Conservation (phyloP, 805 yeast genomes). For the Nakazawaea sp. region DNA sequence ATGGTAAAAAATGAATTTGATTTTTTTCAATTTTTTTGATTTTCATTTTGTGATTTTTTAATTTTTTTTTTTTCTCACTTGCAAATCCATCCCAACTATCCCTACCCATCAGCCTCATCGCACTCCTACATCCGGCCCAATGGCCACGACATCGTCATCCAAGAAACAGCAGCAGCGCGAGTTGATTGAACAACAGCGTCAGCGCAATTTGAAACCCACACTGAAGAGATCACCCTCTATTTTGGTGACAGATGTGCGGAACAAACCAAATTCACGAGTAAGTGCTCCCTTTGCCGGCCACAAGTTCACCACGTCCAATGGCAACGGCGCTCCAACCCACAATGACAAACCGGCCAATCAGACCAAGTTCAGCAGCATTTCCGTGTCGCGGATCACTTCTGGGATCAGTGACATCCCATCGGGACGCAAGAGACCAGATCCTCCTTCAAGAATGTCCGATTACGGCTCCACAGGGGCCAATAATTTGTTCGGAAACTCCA, state of each 20-base stretch:
- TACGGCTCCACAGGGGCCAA: conserved; percentile 9
- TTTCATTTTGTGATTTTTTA: too few species aligned
- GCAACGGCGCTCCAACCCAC: conserved; percentile 9
- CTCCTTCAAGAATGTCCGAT: conserved; percentile 13
- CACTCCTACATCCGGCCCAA: too few species aligned
- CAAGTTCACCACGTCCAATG: conserved; percentile 23
- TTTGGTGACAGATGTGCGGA: conserved; percentile 83
- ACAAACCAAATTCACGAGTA: conserved; percentile 37
- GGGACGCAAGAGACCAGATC: conserved; percentile 36
- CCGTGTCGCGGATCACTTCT: conserved; percentile 72
- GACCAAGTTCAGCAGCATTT: conserved; percentile 61
- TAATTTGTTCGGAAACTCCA: neutral
- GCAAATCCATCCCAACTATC: too few species aligned
- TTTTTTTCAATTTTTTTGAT: too few species aligned
- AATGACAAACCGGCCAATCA: conserved; percentile 14
- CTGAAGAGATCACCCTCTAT: conserved; percentile 91
- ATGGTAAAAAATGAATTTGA: too few species aligned
- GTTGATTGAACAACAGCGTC: conserved; percentile 7
- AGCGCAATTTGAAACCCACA: conserved; percentile 36
- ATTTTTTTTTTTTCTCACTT: too few species aligned
- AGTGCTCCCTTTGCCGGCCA: conserved; percentile 79
- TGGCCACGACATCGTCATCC: too few species aligned
- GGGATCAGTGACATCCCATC: conserved; percentile 86
- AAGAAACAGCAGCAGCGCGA: conserved; percentile 8
- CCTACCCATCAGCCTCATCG: too few species aligned